phyloP scores from a whole-genome alignment of 306 rosid genomes.

The Medicago lupulina region DNA sequence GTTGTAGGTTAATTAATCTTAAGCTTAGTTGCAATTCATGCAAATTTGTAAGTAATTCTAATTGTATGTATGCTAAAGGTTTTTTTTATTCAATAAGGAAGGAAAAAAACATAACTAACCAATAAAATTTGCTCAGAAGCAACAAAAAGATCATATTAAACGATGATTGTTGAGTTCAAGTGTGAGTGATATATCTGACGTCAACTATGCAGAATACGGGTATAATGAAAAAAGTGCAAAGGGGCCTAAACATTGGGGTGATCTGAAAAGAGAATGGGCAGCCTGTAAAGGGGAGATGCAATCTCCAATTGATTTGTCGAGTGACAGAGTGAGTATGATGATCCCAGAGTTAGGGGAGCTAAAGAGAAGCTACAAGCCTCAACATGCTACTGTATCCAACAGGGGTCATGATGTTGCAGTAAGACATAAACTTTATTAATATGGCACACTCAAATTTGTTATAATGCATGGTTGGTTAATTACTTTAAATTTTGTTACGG shows the following conservation, averaged over 20 bases:
- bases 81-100: too few relatives aligned
- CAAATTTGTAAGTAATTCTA: too few relatives aligned
- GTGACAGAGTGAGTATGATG: constrained; percentile 36
- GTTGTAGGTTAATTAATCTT: too few relatives aligned
- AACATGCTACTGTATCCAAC: constrained; percentile 53
- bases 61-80: too few relatives aligned
- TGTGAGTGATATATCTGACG: too few relatives aligned
- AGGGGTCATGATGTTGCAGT: constrained; percentile 68
- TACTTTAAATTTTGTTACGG: too few relatives aligned
- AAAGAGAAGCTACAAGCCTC: constrained; percentile 46
- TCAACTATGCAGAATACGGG: constrained; percentile 46
- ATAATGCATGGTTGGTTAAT: neutral
- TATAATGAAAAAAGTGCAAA: constrained; percentile 51
- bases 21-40: neutral
- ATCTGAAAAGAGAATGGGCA: constrained; percentile 59
- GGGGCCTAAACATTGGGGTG: constrained; percentile 67
- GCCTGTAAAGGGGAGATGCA: constrained; percentile 63
- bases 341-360: constrained; percentile 41
- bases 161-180: too few relatives aligned
- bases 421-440: neutral
- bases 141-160: too few relatives aligned
- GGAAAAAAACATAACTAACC: too few relatives aligned
- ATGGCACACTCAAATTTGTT: neutral
- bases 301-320: constrained; percentile 68
- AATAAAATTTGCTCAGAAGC: too few relatives aligned